These are phyloP conservation scores for Podospora tetraspora DNA, from an alignment of 495 filamentous ascomycete genomes.

Conservation along the genomic window DNA sequence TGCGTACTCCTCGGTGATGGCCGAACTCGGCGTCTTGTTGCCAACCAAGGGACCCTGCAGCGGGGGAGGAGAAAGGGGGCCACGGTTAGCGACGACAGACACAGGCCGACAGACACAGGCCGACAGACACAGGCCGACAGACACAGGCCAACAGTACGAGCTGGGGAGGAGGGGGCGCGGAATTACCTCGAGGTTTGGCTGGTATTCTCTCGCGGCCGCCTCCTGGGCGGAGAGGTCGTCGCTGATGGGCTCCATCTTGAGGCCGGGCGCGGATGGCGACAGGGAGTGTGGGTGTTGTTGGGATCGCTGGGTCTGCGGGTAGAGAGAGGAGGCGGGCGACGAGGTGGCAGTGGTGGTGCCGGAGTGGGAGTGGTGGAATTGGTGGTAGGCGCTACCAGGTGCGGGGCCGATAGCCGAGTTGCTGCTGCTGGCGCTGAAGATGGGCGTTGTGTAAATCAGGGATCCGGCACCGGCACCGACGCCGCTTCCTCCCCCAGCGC, in stretches of 20 bases:
- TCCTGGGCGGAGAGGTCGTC: slow-evolving; percentile 49
- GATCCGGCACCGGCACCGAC: slow-evolving; percentile 12
- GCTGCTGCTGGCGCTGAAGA: slow-evolving; percentile 30
- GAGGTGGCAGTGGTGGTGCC: slow-evolving; percentile 23
- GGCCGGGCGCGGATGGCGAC: not conserved
- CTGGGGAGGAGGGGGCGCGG: not conserved
- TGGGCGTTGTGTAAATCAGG: slow-evolving; percentile 24
- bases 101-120: no score
- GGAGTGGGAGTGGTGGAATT: slow-evolving; percentile 19
- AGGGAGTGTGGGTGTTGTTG: slow-evolving; percentile 7
- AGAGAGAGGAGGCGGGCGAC: slow-evolving; percentile 20
- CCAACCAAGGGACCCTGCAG: slow-evolving; percentile 78
- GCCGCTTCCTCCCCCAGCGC: slow-evolving; percentile 15
- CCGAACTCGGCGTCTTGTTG: slow-evolving; percentile 66
- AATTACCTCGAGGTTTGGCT: slow-evolving; percentile 58
- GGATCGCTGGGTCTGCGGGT: slow-evolving; percentile 11
- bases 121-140: not conserved
- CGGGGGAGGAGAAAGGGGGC: not conserved
- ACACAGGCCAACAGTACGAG: not conserved
- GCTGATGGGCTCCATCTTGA: slow-evolving; percentile 39
- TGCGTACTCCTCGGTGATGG: slow-evolving; percentile 81
- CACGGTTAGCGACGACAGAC: slow-evolving; percentile 11
- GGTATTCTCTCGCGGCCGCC: slow-evolving; percentile 56
- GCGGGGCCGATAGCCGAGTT: slow-evolving; percentile 28
- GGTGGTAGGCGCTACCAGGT: slow-evolving; percentile 25